phyloP scores from a whole-genome alignment of 148 eudicot species.

The Heliosperma pusillum region DNA sequence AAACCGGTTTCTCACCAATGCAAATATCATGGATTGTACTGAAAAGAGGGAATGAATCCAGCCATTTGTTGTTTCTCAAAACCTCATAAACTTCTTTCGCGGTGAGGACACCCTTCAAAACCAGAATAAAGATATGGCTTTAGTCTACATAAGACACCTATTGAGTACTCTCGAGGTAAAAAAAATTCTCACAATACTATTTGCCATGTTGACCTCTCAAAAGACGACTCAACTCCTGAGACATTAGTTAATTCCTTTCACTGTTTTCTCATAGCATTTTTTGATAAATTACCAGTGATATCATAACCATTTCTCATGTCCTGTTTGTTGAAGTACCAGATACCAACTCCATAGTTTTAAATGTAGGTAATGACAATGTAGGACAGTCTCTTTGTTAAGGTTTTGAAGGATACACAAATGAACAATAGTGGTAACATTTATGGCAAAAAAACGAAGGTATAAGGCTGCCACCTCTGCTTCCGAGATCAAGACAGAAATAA shows the following conservation, averaged over 20 bases:
- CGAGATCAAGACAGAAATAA: not conserved
- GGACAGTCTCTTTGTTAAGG: too few species aligned
- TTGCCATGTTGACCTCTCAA: not conserved
- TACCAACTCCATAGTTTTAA: too few species aligned
- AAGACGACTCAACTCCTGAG: not conserved
- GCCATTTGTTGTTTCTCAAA: conserved; percentile 64
- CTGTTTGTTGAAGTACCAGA: too few species aligned
- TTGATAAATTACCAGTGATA: not conserved
- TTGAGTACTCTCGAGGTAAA: not conserved
- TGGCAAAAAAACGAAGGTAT: too few species aligned
- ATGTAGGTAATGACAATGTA: too few species aligned
- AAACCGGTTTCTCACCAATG: conserved; percentile 62
- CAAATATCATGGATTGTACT: conserved; percentile 90
- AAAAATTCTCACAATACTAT: not conserved
- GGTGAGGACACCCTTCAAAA: conserved; percentile 86
- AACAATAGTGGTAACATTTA: too few species aligned
- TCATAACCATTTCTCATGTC: too few species aligned
- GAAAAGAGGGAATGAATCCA: conserved; percentile 83
- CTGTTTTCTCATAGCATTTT: not conserved
- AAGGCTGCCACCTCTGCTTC: not conserved
- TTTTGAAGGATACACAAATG: too few species aligned
- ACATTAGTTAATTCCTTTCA: not conserved
- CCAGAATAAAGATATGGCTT: not conserved
- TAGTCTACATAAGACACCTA: not conserved
- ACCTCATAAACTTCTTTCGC: conserved; percentile 92